phyloP scores from a whole-genome alignment of 371 early-diverging fungal genomes.

The Lichtheimia ramosa region DNA sequence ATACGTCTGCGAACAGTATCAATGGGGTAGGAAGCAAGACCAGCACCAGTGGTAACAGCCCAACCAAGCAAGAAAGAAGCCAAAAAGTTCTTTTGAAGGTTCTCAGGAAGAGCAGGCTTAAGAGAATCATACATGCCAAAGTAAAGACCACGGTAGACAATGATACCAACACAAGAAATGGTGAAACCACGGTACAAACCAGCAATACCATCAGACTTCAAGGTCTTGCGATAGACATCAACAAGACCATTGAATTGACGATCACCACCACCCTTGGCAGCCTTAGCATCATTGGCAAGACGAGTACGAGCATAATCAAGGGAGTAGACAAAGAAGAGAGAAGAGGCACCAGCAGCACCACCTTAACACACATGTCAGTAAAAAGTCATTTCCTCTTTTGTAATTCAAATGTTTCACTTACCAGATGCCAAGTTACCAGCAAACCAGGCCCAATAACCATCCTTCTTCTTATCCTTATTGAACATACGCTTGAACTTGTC shows the following conservation, averaged over 20 bases:
- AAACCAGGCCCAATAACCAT: slow-evolving; percentile 75
- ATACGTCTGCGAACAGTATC: slow-evolving; percentile 90
- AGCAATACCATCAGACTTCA: slow-evolving; percentile 66
- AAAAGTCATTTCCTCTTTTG: background rate
- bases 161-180: slow-evolving; percentile 76
- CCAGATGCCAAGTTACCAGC: slow-evolving; percentile 77
- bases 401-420: slow-evolving; percentile 6
- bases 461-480: slow-evolving; percentile 62
- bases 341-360: slow-evolving; percentile 72
- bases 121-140: slow-evolving; percentile 82
- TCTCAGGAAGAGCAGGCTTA: slow-evolving; percentile 67
- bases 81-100: slow-evolving; percentile 55
- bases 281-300: slow-evolving; percentile 79
- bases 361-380: slow-evolving; percentile 23
- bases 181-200: slow-evolving; percentile 85
- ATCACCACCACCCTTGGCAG: slow-evolving; percentile 62
- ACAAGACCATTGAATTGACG: slow-evolving; percentile 79
- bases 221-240: slow-evolving; percentile 75
- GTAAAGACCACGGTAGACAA: slow-evolving; percentile 82
- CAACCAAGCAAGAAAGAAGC: slow-evolving; percentile 70
- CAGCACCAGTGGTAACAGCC: no score
- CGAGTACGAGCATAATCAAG: slow-evolving; percentile 88
- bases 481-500: slow-evolving; percentile 82
- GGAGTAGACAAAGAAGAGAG: slow-evolving; percentile 60
- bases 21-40: no score